A percentile compares a stretch with the other conserved stretches of the same genome.
phyloP scores from a whole-genome alignment of 129 eudicot species.

The Sambucus nigra region DNA sequence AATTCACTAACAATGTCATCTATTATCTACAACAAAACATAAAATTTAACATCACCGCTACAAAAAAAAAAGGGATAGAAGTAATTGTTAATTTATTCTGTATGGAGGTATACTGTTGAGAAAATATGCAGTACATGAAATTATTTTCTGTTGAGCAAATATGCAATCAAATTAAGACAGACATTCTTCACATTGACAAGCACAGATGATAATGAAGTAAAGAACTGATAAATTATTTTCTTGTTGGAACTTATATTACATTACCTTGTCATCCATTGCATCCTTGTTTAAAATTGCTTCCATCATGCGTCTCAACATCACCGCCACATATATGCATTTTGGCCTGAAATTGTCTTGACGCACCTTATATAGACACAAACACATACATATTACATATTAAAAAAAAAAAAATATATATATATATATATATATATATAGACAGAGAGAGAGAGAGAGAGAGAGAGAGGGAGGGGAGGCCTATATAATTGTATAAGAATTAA shows the following conservation, averaged over 20 bases:
- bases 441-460: constrained; percentile 8
- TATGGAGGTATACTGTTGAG: neutral
- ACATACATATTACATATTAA: too few relatives aligned
- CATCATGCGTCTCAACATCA: constrained; percentile 96
- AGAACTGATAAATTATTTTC: neutral
- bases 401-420: too few relatives aligned
- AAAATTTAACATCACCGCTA: neutral
- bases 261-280: constrained; percentile 94
- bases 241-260: neutral
- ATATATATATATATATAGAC: too few relatives aligned
- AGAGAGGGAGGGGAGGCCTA: constrained; percentile 8
- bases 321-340: constrained; percentile 81
- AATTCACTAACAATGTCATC: neutral
- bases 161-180: neutral
- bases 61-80: neutral
- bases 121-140: neutral
- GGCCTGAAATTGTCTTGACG: constrained; percentile 49
- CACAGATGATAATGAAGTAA: neutral
- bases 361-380: too few relatives aligned
- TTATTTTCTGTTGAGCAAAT: neutral
- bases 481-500: neutral
- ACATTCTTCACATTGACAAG: neutral
- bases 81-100: too few relatives aligned
- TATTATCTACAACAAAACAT: neutral
- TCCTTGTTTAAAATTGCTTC: constrained; percentile 84